Percentiles rank a stretch among this genome's conserved stretches.
Conservation (phyloP, 1,284 basidiomycete genomes). For the Rhizoctonia solani region DNA sequence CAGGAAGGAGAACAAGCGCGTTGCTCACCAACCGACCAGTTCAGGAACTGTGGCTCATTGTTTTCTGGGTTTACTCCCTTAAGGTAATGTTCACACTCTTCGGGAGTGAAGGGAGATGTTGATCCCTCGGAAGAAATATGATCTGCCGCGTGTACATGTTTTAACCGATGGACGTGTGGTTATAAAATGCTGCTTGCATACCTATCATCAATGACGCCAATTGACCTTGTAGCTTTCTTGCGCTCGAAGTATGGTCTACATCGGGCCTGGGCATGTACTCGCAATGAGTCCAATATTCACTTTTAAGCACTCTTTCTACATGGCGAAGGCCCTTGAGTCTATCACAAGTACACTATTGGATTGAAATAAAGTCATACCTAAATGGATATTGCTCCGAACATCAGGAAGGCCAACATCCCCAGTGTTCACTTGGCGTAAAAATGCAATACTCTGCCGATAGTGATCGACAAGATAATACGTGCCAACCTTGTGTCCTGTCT, state of each 20-base stretch:
- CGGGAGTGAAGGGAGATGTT: constrained; percentile 15
- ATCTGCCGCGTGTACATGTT: neutral
- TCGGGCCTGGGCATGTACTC: constrained; percentile 29
- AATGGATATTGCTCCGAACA: constrained; percentile 15
- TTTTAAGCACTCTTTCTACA: neutral
- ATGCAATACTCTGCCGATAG: neutral
- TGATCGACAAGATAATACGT: constrained; percentile 30
- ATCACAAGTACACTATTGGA: neutral
- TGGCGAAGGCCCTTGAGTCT: neutral
- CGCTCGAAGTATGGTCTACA: constrained; percentile 3
- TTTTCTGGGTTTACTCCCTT: constrained; percentile 4
- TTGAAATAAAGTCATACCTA: neutral
- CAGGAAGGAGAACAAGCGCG: neutral
- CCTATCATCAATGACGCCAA: constrained; percentile 29
- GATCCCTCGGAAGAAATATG: constrained; percentile 24
- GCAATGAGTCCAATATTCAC: constrained; percentile 31
- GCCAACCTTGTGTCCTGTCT: neutral
- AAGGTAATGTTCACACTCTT: constrained; percentile 18
- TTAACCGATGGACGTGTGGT: neutral
- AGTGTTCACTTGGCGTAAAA: constrained; percentile 12
- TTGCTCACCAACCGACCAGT: constrained; percentile 19
- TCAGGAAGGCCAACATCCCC: constrained; percentile 14
- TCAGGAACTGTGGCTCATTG: neutral
- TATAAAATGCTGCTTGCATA: neutral
- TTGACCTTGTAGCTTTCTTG: constrained; percentile 16